These are phyloP conservation scores for Aegilops umbellulata DNA, from an alignment of 176 grass and related monocot species.

Conservation along the genomic window DNA sequence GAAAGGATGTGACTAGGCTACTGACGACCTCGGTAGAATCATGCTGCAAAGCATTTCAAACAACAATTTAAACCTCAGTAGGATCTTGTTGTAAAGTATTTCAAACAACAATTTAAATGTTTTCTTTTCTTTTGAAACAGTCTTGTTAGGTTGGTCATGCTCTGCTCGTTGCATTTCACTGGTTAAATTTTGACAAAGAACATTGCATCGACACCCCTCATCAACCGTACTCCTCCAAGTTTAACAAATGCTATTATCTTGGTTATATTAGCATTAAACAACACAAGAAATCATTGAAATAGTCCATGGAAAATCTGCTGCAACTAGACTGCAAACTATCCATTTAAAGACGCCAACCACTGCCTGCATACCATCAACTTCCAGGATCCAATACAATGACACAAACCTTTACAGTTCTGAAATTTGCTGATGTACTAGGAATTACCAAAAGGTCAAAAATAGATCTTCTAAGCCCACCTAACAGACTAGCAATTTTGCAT, in stretches of 20 bases:
- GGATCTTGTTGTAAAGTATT: slow-evolving; percentile 51
- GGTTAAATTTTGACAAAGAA: not conserved
- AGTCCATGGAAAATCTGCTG: not conserved
- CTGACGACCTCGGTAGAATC: slow-evolving; percentile 20
- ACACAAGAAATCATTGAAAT: not conserved
- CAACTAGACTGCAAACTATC: not conserved
- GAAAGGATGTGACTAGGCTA: not conserved
- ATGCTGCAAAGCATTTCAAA: slow-evolving; percentile 47
- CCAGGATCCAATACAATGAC: not conserved
- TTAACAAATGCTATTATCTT: not conserved
- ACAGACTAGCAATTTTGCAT: not conserved
- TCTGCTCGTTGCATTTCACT: not conserved
- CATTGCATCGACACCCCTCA: not conserved
- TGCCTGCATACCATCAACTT: not conserved
- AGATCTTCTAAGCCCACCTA: not conserved
- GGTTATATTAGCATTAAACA: not conserved
- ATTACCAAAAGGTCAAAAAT: not conserved
- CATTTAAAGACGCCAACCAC: not conserved
- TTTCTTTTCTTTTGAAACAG: not conserved
- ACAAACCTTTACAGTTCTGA: not conserved
- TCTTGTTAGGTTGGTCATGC: slow-evolving; percentile 12
- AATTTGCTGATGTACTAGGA: not conserved
- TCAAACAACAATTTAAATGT: slow-evolving; percentile 8
- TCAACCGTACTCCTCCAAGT: not conserved
- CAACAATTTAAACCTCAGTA: slow-evolving; percentile 19